Conservation (phyloP, 495 filamentous ascomycete species). For the Lentithecium fluviatile region DNA sequence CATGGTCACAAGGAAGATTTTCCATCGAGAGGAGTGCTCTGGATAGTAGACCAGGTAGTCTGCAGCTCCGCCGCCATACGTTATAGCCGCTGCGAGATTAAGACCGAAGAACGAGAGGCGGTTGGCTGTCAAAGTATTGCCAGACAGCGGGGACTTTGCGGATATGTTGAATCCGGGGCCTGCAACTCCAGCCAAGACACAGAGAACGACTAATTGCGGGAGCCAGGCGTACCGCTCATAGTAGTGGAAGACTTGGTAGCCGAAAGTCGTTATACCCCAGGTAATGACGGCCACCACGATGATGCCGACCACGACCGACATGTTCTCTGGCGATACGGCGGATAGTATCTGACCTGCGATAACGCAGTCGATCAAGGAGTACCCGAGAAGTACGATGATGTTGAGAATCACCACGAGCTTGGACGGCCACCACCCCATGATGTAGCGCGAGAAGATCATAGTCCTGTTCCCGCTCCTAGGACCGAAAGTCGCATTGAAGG, state of each 20-base stretch:
- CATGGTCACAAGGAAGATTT: conserved; percentile 44
- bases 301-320: conserved; percentile 71
- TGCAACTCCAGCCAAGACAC: conserved; percentile 67
- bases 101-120: conserved; percentile 68
- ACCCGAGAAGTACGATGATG: conserved; percentile 69
- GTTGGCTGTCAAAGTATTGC: conserved; percentile 57
- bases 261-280: conserved; percentile 69
- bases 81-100: conserved; percentile 62
- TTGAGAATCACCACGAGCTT: conserved; percentile 72
- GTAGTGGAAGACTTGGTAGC: conserved; percentile 67
- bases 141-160: conserved; percentile 50
- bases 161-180: conserved; percentile 62
- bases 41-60: conserved; percentile 70
- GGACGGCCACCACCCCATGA: conserved; percentile 79
- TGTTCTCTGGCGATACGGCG: conserved; percentile 60
- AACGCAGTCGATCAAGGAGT: conserved; percentile 67
- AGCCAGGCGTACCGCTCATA: conserved; percentile 74
- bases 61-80: conserved; percentile 58
- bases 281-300: conserved; percentile 65
- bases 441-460: conserved; percentile 60
- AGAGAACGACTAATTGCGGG: conserved; percentile 63
- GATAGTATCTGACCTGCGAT: conserved; percentile 74
- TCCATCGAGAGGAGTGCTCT: conserved; percentile 48
- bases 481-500: conserved; percentile 73
- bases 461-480: conserved; percentile 69